A percentile compares a stretch with the other conserved stretches of the same genome.
Conservation (phyloP, 352 stramenopile genomes). For the Pythium coloratum region DNA sequence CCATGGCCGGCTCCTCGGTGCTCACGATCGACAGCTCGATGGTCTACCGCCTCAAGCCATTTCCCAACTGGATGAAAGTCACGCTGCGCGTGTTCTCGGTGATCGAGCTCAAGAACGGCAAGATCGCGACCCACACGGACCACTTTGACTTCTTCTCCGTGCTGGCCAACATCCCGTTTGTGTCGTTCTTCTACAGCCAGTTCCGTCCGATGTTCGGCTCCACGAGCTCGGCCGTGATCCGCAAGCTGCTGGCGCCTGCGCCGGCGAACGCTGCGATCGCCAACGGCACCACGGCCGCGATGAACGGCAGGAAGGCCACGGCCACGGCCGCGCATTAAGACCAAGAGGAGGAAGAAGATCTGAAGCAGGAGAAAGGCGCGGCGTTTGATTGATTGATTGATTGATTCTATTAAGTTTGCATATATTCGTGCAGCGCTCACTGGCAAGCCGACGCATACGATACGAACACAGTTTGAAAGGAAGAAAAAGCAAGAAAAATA, state of each 20-base stretch:
- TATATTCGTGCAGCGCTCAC: not conserved
- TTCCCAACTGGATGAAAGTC: slow-evolving; percentile 73
- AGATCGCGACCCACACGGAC: slow-evolving; percentile 80
- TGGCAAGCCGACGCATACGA: not conserved
- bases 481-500: slow-evolving; percentile 8
- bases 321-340: slow-evolving; percentile 15
- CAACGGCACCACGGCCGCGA: slow-evolving; percentile 13
- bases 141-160: slow-evolving; percentile 86
- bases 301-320: slow-evolving; percentile 18
- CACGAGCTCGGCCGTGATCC: slow-evolving; percentile 70
- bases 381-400: not conserved
- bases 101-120: slow-evolving; percentile 80
- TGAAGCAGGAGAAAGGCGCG: not conserved
- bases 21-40: slow-evolving; percentile 82
- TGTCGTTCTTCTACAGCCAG: slow-evolving; percentile 80
- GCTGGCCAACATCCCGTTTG: slow-evolving; percentile 71
- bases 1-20: slow-evolving; percentile 76
- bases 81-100: slow-evolving; percentile 79
- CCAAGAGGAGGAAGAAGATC: slow-evolving; percentile 2
- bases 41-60: slow-evolving; percentile 71
- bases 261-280: slow-evolving; percentile 15
- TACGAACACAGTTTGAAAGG: not conserved
- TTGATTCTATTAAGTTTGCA: slow-evolving; percentile 3
- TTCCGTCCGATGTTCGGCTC: slow-evolving; percentile 74
- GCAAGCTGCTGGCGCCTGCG: slow-evolving; percentile 47